Base-by-base conservation (phyloP, 805 yeast genomes). In the Kluyveromyces aestuarii region DNA sequence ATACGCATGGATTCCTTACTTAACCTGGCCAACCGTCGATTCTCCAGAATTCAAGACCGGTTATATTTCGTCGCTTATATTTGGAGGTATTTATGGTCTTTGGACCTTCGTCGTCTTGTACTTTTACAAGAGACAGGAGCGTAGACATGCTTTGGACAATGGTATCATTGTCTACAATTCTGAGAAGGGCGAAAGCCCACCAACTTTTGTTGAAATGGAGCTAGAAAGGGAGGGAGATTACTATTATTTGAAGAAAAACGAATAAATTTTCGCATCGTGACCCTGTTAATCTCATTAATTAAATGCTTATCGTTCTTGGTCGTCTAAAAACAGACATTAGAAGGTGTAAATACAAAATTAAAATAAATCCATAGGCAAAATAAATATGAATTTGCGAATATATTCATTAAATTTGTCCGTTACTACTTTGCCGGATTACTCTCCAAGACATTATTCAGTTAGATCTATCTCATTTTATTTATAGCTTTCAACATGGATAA, bases 31-130 rank as follows among this genome's bases (percentile, higher is more conserved):
- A 51, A 81, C 85, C 1, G 74, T 69, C 5, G 82, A 79, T 48
- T 72, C 80, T 7, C 86, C 86, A 27, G 64, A 76, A 38, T 81
- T 68, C 59, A 65, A 66, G 42, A 78, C 74, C 45, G 85, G 84
- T 51, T 80, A 70, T 60, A 62, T 74, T 1, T 73, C 74, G 18
- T 74, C 80, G 21, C 73, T 78, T n/a, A 52, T 70, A 13, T 69
- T 74, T 53, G 80, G 74, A 6, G 60, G 69, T 14, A 63, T 73
- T 17, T 74, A 76, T 55, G 67, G 71, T 27, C 44, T 73, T 11
- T 75, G 80, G 79, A 73, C 79, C 4, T 63, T 74, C 45, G 75
- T 75, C 14, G 81, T 77, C 9, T 63, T 77, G 50, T 77, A 61
- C 58, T 73, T 77, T 53, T 79, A 77, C 63, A 79, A 77, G 61